Evolutionary conservation across 176 grass and related monocot species (phyloP).

Genomic region (Eleusine coracana): DNA sequence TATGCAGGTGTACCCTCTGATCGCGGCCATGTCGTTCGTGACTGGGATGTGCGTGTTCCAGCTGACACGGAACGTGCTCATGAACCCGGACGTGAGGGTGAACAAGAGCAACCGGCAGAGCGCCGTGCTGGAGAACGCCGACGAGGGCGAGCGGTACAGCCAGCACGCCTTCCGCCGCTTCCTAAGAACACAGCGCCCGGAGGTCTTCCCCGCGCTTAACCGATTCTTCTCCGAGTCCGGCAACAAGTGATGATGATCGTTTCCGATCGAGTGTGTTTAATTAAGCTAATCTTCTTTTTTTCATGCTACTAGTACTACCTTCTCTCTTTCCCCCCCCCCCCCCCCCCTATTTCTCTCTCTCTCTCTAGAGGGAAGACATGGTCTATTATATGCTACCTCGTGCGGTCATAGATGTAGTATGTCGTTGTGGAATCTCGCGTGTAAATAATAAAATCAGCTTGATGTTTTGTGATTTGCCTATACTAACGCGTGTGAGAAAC

Average conservation of each 20-base stretch:
- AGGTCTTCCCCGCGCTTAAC: constrained; percentile 74
- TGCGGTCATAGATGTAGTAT: no score
- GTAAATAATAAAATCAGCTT: no score
- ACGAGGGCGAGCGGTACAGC: constrained; percentile 70
- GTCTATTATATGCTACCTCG: no score
- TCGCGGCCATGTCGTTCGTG: constrained; percentile 80
- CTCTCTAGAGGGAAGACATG: no score
- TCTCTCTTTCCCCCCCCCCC: no score
- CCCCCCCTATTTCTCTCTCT: no score
- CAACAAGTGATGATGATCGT: not conserved
- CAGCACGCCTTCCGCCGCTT: constrained; percentile 71
- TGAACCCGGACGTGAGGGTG: constrained; percentile 85
- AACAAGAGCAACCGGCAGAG: constrained; percentile 63
- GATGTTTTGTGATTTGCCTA: no score
- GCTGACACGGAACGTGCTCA: constrained; percentile 61
- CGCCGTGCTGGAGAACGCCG: constrained; percentile 66
- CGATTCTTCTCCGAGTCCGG: constrained; percentile 57
- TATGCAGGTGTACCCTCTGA: constrained; percentile 77
- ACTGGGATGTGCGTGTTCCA: constrained; percentile 80
- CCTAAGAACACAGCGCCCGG: constrained; percentile 56
- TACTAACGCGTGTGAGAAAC: no score
- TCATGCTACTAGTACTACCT: no score
- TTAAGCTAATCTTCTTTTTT: not conserved
- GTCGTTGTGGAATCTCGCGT: no score
- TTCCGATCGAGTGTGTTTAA: not conserved